Evolutionary conservation across 768 basidiomycete species (phyloP).

Genomic region (Lactarius trivialis): DNA sequence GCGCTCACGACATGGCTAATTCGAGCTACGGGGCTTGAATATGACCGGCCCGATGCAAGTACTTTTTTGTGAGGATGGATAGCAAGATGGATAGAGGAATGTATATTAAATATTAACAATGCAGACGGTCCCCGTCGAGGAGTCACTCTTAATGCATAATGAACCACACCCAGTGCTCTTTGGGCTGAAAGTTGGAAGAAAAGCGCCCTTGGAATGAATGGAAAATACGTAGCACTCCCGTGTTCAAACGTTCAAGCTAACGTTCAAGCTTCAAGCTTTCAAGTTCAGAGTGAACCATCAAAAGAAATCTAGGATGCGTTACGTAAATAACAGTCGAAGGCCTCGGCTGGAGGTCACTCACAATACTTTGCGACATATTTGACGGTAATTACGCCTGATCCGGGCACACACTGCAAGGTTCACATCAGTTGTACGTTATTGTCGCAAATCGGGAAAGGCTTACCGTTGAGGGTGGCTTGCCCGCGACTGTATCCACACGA

Average conservation of each 20-base stretch:
- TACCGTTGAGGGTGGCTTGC: conserved; percentile 16
- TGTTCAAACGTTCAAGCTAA: neutral
- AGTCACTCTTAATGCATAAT: neutral
- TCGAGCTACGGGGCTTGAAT: no score
- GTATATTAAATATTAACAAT: neutral
- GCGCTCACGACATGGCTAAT: no score
- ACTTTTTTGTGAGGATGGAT: no score
- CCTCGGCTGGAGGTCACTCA: neutral
- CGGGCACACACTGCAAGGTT: conserved; percentile 8
- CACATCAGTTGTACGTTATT: neutral
- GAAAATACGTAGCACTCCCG: neutral
- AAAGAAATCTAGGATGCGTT: neutral
- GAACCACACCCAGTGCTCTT: neutral
- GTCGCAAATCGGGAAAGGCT: neutral
- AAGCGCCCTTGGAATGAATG: neutral
- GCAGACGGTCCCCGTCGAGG: neutral
- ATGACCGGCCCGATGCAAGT: no score
- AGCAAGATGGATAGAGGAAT: neutral
- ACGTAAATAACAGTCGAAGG: neutral
- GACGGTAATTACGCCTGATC: conserved; percentile 4
- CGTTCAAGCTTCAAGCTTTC: neutral
- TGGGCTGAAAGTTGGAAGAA: neutral
- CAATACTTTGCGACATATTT: conserved; percentile 20
- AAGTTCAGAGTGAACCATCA: neutral
- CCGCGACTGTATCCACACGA: conserved; percentile 11